phyloP scores from a whole-genome alignment of 2,329 filamentous ascomycete species.

The Venturia oleaginea region DNA sequence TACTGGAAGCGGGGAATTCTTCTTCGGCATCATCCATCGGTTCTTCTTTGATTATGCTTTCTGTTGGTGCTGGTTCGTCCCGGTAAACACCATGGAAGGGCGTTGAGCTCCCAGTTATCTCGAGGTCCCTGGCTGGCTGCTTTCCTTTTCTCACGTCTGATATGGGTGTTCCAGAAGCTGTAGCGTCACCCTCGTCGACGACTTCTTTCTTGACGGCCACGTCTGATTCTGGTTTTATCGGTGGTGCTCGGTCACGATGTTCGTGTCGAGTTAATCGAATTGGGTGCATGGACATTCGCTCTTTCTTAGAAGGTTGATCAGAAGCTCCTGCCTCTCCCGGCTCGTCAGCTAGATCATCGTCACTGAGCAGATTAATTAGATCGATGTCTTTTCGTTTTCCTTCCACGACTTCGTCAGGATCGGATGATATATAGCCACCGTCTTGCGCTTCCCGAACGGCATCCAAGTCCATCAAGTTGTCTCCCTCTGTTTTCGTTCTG shows the following conservation, averaged over 20 bases:
- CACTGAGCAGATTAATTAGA: conserved; percentile 46
- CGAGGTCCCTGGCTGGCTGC: conserved; percentile 29
- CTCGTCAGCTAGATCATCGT: conserved; percentile 31
- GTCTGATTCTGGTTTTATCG: conserved; percentile 6
- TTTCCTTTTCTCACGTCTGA: conserved; percentile 22
- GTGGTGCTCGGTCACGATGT: conserved; percentile 10
- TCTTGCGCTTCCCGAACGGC: conserved; percentile 19
- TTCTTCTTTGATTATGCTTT: conserved; percentile 42
- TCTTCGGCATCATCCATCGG: conserved; percentile 37
- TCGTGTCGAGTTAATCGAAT: conserved; percentile 47
- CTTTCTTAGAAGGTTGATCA: neutral
- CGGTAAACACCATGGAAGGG: conserved; percentile 38
- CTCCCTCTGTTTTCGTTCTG: neutral
- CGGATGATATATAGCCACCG: conserved; percentile 37
- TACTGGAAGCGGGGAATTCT: conserved; percentile 22
- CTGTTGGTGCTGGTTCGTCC: conserved; percentile 20
- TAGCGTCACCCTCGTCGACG: neutral
- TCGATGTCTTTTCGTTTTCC: conserved; percentile 47
- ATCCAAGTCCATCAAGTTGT: neutral
- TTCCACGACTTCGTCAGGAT: conserved; percentile 41
- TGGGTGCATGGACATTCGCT: conserved; percentile 31
- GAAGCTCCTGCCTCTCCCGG: neutral
- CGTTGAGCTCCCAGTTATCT: conserved; percentile 33
- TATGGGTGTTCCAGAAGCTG: conserved; percentile 17
- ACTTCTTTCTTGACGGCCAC: neutral